Percentiles rank a stretch among this genome's conserved stretches.
Conservation (phyloP, 495 filamentous ascomycete species). For the Diplogelasinospora grovesii region DNA sequence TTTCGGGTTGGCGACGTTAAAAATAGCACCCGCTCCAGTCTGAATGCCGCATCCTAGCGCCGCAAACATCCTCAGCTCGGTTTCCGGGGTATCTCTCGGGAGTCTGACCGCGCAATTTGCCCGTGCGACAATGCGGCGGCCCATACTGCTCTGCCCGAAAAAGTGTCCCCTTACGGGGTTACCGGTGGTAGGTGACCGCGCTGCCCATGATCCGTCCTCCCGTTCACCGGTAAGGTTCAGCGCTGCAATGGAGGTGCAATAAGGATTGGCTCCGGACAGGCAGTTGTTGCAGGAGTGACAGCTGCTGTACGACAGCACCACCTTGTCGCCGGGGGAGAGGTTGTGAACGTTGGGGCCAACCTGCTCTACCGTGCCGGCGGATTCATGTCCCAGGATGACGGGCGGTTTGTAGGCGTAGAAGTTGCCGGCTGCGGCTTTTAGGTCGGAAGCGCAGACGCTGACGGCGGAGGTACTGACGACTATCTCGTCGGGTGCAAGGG, state of each 20-base stretch:
- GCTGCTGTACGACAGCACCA: slow-evolving; percentile 9
- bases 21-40: slow-evolving; percentile 8
- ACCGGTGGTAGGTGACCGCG: background rate
- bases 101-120: slow-evolving; percentile 8
- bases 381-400: slow-evolving; percentile 13
- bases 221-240: slow-evolving; percentile 3
- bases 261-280: slow-evolving; percentile 4
- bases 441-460: slow-evolving; percentile 11
- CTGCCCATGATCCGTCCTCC: background rate
- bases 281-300: slow-evolving; percentile 5
- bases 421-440: slow-evolving; percentile 11
- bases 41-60: slow-evolving; percentile 12
- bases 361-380: slow-evolving; percentile 4
- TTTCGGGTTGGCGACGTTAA: slow-evolving; percentile 7
- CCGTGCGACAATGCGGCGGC: slow-evolving; percentile 4
- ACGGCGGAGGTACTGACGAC: slow-evolving; percentile 4
- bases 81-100: background rate
- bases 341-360: background rate
- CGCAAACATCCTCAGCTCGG: slow-evolving; percentile 8
- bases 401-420: slow-evolving; percentile 7
- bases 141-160: slow-evolving; percentile 13
- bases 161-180: slow-evolving; percentile 2
- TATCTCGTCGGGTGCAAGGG: slow-evolving; percentile 6
- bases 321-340: slow-evolving; percentile 8
- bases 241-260: background rate